phyloP scores from a whole-genome alignment of 495 filamentous ascomycete species.

The Ramalina intermedia region DNA sequence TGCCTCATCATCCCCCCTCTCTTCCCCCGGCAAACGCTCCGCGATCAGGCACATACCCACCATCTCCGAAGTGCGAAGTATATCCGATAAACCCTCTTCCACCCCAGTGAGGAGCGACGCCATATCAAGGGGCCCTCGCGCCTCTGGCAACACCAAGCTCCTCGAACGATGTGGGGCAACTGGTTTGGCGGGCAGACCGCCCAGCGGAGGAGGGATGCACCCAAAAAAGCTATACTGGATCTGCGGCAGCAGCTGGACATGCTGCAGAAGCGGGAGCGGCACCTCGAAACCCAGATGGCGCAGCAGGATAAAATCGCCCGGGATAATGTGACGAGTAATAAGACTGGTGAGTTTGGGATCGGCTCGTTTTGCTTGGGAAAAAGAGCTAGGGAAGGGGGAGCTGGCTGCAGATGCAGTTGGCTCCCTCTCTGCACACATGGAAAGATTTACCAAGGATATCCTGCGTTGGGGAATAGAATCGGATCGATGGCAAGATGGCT shows the following conservation, averaged over 20 bases:
- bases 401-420: neutral
- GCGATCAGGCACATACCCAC: neutral
- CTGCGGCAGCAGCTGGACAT: constrained; percentile 85
- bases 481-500: neutral
- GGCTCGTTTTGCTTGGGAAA: neutral
- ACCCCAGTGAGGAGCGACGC: neutral
- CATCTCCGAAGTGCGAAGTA: neutral
- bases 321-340: constrained; percentile 82
- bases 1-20: neutral
- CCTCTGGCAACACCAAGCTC: neutral
- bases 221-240: constrained; percentile 90
- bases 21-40: neutral
- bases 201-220: constrained; percentile 77
- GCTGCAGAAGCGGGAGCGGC: constrained; percentile 91
- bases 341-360: constrained; percentile 49
- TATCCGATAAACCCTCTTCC: neutral
- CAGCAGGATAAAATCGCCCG: constrained; percentile 87
- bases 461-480: neutral
- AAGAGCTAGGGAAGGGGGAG: neutral
- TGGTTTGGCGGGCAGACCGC: constrained; percentile 73
- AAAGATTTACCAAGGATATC: too few species aligned
- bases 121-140: neutral
- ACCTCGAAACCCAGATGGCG: constrained; percentile 78
- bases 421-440: too few species aligned
- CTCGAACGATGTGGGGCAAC: constrained; percentile 43